These are phyloP conservation scores for Boeremia exigua DNA, from an alignment of 2,329 filamentous ascomycete species.

Conservation along the genomic window DNA sequence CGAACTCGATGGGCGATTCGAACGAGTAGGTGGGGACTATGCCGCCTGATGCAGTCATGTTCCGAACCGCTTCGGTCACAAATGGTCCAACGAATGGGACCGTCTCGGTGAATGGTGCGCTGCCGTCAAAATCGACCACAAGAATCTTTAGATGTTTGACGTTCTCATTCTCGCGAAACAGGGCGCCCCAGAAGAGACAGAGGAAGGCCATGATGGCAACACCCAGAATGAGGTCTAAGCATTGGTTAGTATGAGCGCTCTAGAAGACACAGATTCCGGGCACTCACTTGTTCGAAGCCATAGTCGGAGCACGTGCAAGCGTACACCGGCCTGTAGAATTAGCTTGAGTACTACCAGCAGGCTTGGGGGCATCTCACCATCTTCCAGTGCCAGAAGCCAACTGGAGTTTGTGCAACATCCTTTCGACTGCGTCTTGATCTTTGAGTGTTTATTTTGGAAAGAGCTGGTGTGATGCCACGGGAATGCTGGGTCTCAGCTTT, in stretches of 20 bases:
- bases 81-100: conserved; percentile 61
- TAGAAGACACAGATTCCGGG: too few species aligned
- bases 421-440: conserved; percentile 30
- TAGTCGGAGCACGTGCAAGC: conserved; percentile 37
- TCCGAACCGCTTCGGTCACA: conserved; percentile 54
- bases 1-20: conserved; percentile 57
- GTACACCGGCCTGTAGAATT: conserved; percentile 28
- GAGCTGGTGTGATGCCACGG: conserved; percentile 6
- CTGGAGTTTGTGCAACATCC: conserved; percentile 21
- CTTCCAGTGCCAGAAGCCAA: conserved; percentile 38
- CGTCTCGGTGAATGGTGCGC: conserved; percentile 53
- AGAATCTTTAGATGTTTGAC: conserved; percentile 56
- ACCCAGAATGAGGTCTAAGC: conserved; percentile 27
- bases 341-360: not conserved
- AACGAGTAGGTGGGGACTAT: conserved; percentile 58
- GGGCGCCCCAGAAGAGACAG: conserved; percentile 38
- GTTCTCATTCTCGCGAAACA: conserved; percentile 32
- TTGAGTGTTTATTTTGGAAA: conserved; percentile 17
- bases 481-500: conserved; percentile 31
- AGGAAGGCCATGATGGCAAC: conserved; percentile 31
- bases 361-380: conserved; percentile 23
- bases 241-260: not conserved
- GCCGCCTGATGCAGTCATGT: conserved; percentile 45
- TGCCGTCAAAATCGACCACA: conserved; percentile 69
- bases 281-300: conserved; percentile 36